Percentiles rank a stretch among this genome's conserved stretches.
Conservation (phyloP, 371 early-diverging fungal genomes). For the Rhizomucor pusillus region DNA sequence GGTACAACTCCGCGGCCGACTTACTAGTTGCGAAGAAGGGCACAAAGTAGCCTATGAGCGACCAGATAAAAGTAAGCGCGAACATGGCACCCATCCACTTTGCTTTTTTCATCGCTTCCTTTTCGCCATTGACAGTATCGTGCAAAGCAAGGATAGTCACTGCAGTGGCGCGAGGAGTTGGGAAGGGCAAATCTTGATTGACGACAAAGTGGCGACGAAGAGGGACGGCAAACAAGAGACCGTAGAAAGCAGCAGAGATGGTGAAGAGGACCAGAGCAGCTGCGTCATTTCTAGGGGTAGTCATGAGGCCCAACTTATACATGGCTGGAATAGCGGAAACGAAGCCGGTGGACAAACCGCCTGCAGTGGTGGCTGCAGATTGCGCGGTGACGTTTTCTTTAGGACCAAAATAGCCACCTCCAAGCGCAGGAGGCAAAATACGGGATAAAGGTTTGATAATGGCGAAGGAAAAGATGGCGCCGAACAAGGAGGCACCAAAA, state of each 20-base stretch:
- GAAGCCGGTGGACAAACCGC: constrained; percentile 70
- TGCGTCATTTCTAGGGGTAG: constrained; percentile 46
- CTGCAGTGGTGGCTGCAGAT: constrained; percentile 67
- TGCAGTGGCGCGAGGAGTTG: constrained; percentile 71
- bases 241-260: constrained; percentile 65
- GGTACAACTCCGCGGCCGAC: too few species aligned
- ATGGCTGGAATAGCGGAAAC: constrained; percentile 72
- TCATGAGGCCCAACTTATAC: constrained; percentile 63
- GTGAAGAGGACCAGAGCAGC: constrained; percentile 57
- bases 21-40: constrained; percentile 53
- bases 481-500: constrained; percentile 61
- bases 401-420: constrained; percentile 68
- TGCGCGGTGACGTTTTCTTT: constrained; percentile 71
- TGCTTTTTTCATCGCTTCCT: constrained; percentile 41
- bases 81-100: constrained; percentile 53
- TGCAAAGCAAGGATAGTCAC: constrained; percentile 66
- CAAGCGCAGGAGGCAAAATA: constrained; percentile 38
- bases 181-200: constrained; percentile 70
- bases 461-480: constrained; percentile 52
- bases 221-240: constrained; percentile 75
- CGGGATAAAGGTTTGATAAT: constrained; percentile 61
- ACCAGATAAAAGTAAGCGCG: constrained; percentile 42
- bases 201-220: constrained; percentile 70
- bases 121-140: constrained; percentile 41
- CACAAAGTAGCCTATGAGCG: constrained; percentile 54